Evolutionary conservation across 441 rosid species (phyloP), one percentile per base, ranked within the genome.

Genomic region (Capsella rubella): DNA sequence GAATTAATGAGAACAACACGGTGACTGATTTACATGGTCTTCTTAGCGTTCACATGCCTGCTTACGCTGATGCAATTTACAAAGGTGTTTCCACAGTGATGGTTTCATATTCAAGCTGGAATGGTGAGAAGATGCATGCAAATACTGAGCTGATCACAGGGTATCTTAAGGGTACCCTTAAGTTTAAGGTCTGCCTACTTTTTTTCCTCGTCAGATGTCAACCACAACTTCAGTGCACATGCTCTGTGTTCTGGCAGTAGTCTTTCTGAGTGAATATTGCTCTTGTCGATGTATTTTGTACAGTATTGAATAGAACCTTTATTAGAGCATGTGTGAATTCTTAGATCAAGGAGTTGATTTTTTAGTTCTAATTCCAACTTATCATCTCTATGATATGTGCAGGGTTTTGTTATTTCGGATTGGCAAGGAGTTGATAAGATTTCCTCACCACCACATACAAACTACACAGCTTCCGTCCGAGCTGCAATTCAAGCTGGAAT

Each of bases 361-460:
- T 18, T 39, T 11, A 49, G 53, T 29, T 34, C 7, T 55, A 25
- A 72, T 47, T 62, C 70, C 61, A 52, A 37, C 51, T 54, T 69
- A 49, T 64, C 34, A 16, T 54, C 43, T 67, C 58, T 53, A 59
- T 79, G 58, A 57, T 76, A 14, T 75, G 74, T 75, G 72, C 81
- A 89, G 95, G 95, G 95, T 61, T 86, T 89, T 78, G 90, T 89
- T 49, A 87, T 87, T 55, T 87, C 95, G 29, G 95, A 89, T 80
- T 89, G 95, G 90, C 81, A 87, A 78, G 95, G 95, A 8, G 78
- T 89, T 67, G 92, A 89, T 65, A 84, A 81, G 67, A 83, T 89
- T 34, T 84, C 95, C 31, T 61, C 83, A 35, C 89, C 89, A 28
- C 83, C 87, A 1, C 85, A 86, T 76, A 60, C 68, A 1, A 79